Conservation (phyloP, 2,329 filamentous ascomycete species). For the Grosmannia huntii region DNA sequence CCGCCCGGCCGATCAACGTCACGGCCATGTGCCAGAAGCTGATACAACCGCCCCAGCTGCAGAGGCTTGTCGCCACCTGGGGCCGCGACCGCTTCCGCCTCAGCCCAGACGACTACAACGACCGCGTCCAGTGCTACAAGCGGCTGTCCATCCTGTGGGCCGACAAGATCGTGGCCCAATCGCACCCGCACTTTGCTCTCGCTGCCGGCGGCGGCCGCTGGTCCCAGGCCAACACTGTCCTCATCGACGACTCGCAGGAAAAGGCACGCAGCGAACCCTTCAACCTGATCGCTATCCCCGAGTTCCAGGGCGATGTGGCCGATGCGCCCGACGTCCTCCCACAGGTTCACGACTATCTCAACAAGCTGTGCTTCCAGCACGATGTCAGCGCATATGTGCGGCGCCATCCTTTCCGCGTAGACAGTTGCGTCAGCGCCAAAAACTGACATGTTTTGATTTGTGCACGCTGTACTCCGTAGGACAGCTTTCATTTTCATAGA, state of each 20-base stretch:
- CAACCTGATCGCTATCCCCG: constrained; percentile 71
- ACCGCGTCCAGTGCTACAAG: constrained; percentile 82
- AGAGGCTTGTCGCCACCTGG: constrained; percentile 58
- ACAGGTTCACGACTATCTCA: constrained; percentile 49
- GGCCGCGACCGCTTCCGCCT: constrained; percentile 66
- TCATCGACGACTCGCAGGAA: constrained; percentile 73
- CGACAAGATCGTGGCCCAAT: constrained; percentile 27
- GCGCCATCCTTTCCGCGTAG: constrained; percentile 31
- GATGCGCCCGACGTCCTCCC: constrained; percentile 28
- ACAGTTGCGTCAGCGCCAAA: too few relatives aligned
- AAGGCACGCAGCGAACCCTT: constrained; percentile 75
- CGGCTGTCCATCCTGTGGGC: constrained; percentile 62
- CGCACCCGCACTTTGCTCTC: constrained; percentile 24
- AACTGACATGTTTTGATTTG: too few relatives aligned
- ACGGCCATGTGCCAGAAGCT: constrained; percentile 51
- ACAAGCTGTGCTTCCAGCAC: constrained; percentile 35
- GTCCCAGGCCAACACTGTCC: constrained; percentile 75
- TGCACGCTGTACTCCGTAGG: too few relatives aligned
- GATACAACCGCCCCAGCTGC: constrained; percentile 24
- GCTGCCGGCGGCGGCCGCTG: constrained; percentile 30
- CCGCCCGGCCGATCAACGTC: constrained; percentile 64
- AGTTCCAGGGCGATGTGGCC: constrained; percentile 45
- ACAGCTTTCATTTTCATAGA: too few relatives aligned
- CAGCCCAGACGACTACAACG: constrained; percentile 46
- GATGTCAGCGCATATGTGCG: constrained; percentile 53